These are phyloP conservation scores for Stagonosporopsis tanaceti DNA, from an alignment of 2,329 filamentous ascomycete genomes.

Conservation along the genomic window DNA sequence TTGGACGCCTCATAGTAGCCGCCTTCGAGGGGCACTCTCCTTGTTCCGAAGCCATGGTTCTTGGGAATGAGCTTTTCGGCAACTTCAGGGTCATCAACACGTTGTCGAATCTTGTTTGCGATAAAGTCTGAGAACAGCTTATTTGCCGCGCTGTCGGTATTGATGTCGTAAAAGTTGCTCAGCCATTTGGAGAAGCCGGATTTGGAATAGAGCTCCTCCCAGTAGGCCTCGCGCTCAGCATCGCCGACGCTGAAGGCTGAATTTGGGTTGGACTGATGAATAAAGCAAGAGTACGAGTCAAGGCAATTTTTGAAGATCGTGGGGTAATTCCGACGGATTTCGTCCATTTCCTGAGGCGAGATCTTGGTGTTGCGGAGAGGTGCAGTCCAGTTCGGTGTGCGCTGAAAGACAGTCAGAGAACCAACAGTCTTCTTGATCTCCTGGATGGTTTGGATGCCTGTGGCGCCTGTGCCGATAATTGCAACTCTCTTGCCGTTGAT, in stretches of 20 bases:
- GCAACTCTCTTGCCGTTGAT: constrained; percentile 64
- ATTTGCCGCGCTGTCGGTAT: constrained; percentile 35
- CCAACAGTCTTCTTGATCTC: constrained; percentile 62
- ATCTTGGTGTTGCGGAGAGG: constrained; percentile 30
- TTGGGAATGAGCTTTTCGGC: constrained; percentile 53
- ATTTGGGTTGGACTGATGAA: constrained; percentile 22
- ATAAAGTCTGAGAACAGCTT: constrained; percentile 36
- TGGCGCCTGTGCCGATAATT: constrained; percentile 66
- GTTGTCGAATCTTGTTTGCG: constrained; percentile 48
- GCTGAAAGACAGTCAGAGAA: constrained; percentile 66
- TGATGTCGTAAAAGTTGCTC: constrained; percentile 30
- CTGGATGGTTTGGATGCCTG: constrained; percentile 69
- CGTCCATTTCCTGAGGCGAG: constrained; percentile 24
- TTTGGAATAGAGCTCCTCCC: constrained; percentile 29
- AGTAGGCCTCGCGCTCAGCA: constrained; percentile 26
- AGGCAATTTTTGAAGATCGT: constrained; percentile 27
- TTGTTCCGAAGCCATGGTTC: constrained; percentile 39
- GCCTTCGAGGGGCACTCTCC: constrained; percentile 34
- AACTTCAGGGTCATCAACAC: constrained; percentile 53
- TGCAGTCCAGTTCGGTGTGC: constrained; percentile 60
- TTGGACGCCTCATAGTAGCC: constrained; percentile 52
- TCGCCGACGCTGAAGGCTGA: constrained; percentile 23
- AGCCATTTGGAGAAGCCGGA: constrained; percentile 31
- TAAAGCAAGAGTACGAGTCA: constrained; percentile 28
- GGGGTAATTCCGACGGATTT: constrained; percentile 25